Evolutionary conservation across 2,329 filamentous ascomycete genomes (phyloP), one percentile per base, ranked within the genome.

Genomic region (Aspergillus felis): DNA sequence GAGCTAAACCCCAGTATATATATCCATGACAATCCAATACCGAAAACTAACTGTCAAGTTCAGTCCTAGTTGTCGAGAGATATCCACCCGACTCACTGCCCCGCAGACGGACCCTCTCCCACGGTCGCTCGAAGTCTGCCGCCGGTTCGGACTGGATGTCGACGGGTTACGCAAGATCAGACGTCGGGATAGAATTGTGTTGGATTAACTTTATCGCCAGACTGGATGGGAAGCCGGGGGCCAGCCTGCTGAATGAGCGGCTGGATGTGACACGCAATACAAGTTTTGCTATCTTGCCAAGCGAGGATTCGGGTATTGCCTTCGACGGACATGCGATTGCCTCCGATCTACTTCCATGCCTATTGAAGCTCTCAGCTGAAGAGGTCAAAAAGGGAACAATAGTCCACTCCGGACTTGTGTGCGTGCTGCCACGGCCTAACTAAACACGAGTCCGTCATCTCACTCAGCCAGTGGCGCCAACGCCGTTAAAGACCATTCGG

Each of bases 401-500:
- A 64, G 56, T 75, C 72, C 1, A 74, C 67, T 0, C 61, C 78
- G 4, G 76, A 78, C 59, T 62, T 78, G 29, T 72, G 71, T 55
- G 55, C 57, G 4, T 63, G 66, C 20, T 64, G 29, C 29, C 10
- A 3, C 29, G 1, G 10, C 10, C 4, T 10, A 4, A 28, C 7
- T 9, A 32, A 4, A 32, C 10, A 12, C 1, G 3, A 32, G 29
- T 4, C 29, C 38, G 38, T 42, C 38, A 17, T 42, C n/a, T n/a
- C 38, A 41, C 38, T 41, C 56, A 9, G 12, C 10, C n/a, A 56
- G 61, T 2, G 61, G 59, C 2, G 55, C 10, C 10, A 55, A 17
- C 4, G 54, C 59, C 55, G 24, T 25, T 25, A 1, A 32, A 32
- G 29, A 3, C 29, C 29, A 32, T 32, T 32, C 29, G 29, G 29